Percentiles rank a stretch among this genome's conserved stretches.
Conservation (phyloP, 2,329 filamentous ascomycete genomes). For the Penicillium capsulatum region DNA sequence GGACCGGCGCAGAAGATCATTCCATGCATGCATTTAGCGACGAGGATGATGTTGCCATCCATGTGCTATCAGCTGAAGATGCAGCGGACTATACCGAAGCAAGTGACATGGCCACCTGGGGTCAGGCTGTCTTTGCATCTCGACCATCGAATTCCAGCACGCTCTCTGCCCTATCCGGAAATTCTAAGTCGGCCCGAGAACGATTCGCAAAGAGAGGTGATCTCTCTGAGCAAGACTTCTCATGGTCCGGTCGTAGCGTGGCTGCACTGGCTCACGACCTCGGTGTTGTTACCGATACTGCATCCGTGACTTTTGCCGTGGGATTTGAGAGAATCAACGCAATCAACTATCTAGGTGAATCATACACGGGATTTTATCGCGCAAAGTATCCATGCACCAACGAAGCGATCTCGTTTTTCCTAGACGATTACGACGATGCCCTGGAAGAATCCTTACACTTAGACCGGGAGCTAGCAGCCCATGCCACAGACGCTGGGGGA, state of each 20-base stretch:
- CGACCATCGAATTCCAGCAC: slow-evolving; percentile 23
- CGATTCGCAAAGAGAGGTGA: slow-evolving; percentile 33
- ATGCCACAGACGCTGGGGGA: slow-evolving; percentile 31
- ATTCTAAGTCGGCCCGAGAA: slow-evolving; percentile 23
- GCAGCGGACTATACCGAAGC: slow-evolving; percentile 33
- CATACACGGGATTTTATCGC: slow-evolving; percentile 41
- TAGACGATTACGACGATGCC: slow-evolving; percentile 40
- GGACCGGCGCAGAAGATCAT: slow-evolving; percentile 36
- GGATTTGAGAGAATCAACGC: slow-evolving; percentile 40
- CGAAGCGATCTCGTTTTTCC: slow-evolving; percentile 37
- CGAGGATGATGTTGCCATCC: slow-evolving; percentile 27
- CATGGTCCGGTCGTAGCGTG: slow-evolving; percentile 30
- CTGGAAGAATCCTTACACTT: slow-evolving; percentile 32
- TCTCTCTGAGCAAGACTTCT: slow-evolving; percentile 21
- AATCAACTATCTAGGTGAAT: slow-evolving; percentile 41
- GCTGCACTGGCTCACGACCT: slow-evolving; percentile 41
- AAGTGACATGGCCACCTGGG: slow-evolving; percentile 43
- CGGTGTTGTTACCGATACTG: slow-evolving; percentile 25
- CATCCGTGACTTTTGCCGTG: slow-evolving; percentile 40
- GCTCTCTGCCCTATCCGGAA: slow-evolving; percentile 32
- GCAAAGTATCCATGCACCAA: slow-evolving; percentile 32
- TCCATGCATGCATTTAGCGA: slow-evolving; percentile 24
- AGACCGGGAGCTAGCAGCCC: slow-evolving; percentile 28
- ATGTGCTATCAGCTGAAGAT: slow-evolving; percentile 31
- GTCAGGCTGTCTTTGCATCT: slow-evolving; percentile 41